These are phyloP conservation scores for Furcasterigmium sp. DNA, from an alignment of 2,329 filamentous ascomycete genomes.

Conservation along the genomic window DNA sequence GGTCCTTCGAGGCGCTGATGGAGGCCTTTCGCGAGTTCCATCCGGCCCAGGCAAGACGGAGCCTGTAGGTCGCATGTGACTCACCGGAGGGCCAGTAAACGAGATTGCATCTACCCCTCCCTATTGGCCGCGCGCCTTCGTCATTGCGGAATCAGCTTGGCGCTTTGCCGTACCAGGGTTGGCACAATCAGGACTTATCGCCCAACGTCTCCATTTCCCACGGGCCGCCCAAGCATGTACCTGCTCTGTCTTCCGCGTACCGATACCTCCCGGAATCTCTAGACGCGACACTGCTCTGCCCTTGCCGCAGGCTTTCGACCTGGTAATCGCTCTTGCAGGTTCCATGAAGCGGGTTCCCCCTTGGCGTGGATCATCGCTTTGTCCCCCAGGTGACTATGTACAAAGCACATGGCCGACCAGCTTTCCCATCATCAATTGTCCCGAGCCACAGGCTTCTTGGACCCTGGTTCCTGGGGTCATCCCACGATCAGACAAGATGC, in stretches of 20 bases:
- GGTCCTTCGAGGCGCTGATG: not conserved
- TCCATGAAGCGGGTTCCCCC: too few relatives aligned
- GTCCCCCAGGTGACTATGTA: too few relatives aligned
- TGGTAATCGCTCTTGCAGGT: too few relatives aligned
- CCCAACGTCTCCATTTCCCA: conserved; percentile 5
- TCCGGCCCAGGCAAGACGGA: too few relatives aligned
- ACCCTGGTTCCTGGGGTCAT: not conserved
- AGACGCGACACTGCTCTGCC: not conserved
- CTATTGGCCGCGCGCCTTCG: not conserved
- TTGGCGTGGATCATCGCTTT: too few relatives aligned
- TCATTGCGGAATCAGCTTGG: not conserved
- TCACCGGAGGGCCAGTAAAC: not conserved
- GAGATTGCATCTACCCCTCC: too few relatives aligned
- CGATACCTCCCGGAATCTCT: not conserved
- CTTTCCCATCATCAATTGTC: too few relatives aligned
- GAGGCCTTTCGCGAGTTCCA: not conserved
- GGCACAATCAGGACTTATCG: conserved; percentile 6
- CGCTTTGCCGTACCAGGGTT: not conserved
- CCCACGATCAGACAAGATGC: not conserved
- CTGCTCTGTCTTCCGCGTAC: not conserved
- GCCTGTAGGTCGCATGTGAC: not conserved
- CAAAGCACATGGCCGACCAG: too few relatives aligned
- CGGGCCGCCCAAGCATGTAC: not conserved
- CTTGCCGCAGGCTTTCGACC: not conserved
- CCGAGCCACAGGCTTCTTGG: too few relatives aligned